Evolutionary conservation across 2,329 filamentous ascomycete genomes (phyloP).

Genomic region (Aureobasidium subglaciale): DNA sequence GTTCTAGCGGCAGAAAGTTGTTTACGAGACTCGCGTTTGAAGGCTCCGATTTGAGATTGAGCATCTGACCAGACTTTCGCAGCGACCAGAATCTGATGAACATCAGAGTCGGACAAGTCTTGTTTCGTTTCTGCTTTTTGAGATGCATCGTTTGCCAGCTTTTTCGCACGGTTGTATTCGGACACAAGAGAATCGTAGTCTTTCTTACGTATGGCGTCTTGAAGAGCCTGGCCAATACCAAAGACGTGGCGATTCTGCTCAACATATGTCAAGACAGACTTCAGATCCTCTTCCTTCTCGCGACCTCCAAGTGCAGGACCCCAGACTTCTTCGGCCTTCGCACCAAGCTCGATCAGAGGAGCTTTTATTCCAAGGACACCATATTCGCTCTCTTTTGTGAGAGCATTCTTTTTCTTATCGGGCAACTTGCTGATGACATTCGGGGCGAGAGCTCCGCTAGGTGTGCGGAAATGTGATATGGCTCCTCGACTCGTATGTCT

Average conservation of each 20-base stretch:
- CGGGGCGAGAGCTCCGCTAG: slow-evolving; percentile 30
- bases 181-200: slow-evolving; percentile 86
- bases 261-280: slow-evolving; percentile 66
- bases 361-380: slow-evolving; percentile 81
- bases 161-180: slow-evolving; percentile 76
- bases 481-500: slow-evolving; percentile 60
- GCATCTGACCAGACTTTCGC: slow-evolving; percentile 95
- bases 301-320: slow-evolving; percentile 85
- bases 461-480: slow-evolving; percentile 29
- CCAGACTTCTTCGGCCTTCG: slow-evolving; percentile 96
- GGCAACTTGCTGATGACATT: slow-evolving; percentile 28
- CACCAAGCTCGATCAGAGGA: slow-evolving; percentile 79
- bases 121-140: slow-evolving; percentile 54
- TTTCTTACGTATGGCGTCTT: slow-evolving; percentile 80
- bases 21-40: slow-evolving; percentile 88
- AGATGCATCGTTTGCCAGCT: slow-evolving; percentile 71
- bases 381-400: slow-evolving; percentile 88
- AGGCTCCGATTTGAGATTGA: slow-evolving; percentile 73
- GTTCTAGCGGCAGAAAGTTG: slow-evolving; percentile 59
- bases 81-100: slow-evolving; percentile 80
- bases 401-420: slow-evolving; percentile 77
- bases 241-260: slow-evolving; percentile 76
- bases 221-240: slow-evolving; percentile 68
- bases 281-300: slow-evolving; percentile 83
- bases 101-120: slow-evolving; percentile 65